A percentile compares a stretch with the other conserved stretches of the same genome.
Conservation (phyloP, 352 stramenopile genomes). For the Phytopythium oedochilum region DNA sequence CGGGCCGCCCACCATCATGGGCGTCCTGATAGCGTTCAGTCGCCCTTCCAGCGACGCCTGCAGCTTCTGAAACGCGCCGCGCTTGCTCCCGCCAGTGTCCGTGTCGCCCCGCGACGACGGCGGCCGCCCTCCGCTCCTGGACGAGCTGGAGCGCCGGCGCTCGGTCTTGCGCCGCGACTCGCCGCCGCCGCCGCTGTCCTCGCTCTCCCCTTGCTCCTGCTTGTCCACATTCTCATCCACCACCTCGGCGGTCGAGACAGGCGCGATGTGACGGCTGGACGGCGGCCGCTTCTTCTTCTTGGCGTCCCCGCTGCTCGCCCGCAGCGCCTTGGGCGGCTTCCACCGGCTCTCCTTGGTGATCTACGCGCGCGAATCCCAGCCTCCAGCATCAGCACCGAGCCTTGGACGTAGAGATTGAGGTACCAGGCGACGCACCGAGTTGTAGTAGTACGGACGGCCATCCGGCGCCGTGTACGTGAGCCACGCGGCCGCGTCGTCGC, state of each 20-base stretch:
- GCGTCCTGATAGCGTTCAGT: constrained; percentile 14
- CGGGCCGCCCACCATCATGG: constrained; percentile 16
- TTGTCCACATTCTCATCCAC: constrained; percentile 1
- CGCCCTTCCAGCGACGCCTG: constrained; percentile 51
- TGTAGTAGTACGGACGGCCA: constrained; percentile 62
- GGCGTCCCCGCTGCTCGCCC: not conserved
- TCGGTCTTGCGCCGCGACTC: constrained; percentile 2
- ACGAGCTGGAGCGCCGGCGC: constrained; percentile 4
- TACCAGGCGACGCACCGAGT: constrained; percentile 15
- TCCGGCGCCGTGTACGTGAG: constrained; percentile 54
- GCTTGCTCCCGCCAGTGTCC: constrained; percentile 12
- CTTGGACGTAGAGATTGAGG: not conserved
- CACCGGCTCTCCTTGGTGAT: constrained; percentile 57
- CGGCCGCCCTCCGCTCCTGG: not conserved
- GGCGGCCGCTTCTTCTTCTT: constrained; percentile 9
- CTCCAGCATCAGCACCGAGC: not conserved
- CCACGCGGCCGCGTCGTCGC: constrained; percentile 24
- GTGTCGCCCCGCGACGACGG: not conserved
- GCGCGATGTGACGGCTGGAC: constrained; percentile 1
- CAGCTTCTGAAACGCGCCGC: constrained; percentile 39
- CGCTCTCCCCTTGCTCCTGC: not conserved
- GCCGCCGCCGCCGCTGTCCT: constrained; percentile 13
- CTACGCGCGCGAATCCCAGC: constrained; percentile 11
- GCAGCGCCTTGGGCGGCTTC: constrained; percentile 33
- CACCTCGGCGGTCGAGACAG: not conserved